Base-by-base conservation (phyloP, 2,329 filamentous ascomycete species). In the Trichoderma semiorbis region DNA sequence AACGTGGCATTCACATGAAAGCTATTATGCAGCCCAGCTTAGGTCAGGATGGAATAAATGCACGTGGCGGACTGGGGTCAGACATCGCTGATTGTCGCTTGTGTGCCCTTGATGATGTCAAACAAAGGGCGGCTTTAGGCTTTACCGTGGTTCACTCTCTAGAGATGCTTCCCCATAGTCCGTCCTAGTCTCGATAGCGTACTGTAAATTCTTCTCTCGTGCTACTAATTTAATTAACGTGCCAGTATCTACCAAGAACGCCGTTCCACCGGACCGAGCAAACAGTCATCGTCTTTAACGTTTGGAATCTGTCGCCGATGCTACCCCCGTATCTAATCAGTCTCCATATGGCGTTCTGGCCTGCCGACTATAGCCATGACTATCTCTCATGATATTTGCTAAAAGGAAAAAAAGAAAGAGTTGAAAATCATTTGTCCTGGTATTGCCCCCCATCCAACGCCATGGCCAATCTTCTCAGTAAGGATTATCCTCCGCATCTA, bases 381-480 rank as follows among this genome's bases (percentile, higher is more conserved):
- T 12, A 50, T 61, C 36, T 53, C 50, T 43, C 28, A 28, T 62
- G 14, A 53, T 7, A 62, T 62, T 39, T 69, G 66, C 39, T 53
- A 62, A 26, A 26, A 53, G 47, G 57, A 60, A 24, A 28, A 69
- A 47, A 24, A n/a, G 24, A 34, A 24, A 28, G 32, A 34, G 36
- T 47, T 36, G 47, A 66, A 69, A 74, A 72, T 77, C 73, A 75
- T 66, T 73, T 75, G 75, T 75, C 76, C 74, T 78, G 76, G 77
- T 80, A 79, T 79, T 78, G 53, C 67, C 62, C 73, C 73, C 76
- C 73, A 36, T 61, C 43, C 74, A 79, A 79, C 78, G 77, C 78
- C 78, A 72, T 78, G 74, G 73, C 76, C 76, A 74, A 57, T 72
- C 61, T 63, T 71, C 60, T 69, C 68, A 64, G 62, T 50, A 18